Evolutionary conservation across 2,329 filamentous ascomycete genomes (phyloP), one percentile per base, ranked within the genome.

Genomic region (Diaporthe aspalathi): DNA sequence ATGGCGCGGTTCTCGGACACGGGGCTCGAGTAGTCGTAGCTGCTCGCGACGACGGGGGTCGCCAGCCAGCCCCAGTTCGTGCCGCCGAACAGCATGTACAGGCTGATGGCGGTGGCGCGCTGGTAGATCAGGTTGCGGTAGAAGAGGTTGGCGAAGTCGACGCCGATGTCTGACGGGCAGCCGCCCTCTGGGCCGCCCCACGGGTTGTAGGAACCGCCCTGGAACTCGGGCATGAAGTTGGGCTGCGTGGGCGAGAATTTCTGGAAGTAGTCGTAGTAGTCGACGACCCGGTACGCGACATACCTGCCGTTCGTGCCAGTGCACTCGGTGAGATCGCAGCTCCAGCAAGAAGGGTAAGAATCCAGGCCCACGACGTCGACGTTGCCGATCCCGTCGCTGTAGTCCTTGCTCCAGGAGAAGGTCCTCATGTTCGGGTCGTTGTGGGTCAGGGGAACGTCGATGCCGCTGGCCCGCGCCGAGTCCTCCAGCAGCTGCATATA

Each of bases 1-100:
- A 91, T 87, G 12, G 81, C 81, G 16, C 89, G 84, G 74, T 87
- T 87, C 76, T 90, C 88, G 1, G 86, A 87, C 20, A 91, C 88
- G 0, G 89, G 89, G 5, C 88, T 86, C 6, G 86, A 89, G 76
- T 91, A 91, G 76, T 91, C 90, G 74, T 91, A 91, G 40, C 87
- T 90, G 3, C 86, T 88, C 1, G 85, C 88, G 38, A 89, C 88
- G 1, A 88, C 85, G 0, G 89, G 88, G 5, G 85, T 84, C 16
- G 88, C 86, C 38, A 90, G 80, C 60, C 85, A 86, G 6, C 89
- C 89, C 89, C 88, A 91, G 73, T 88, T 90, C 0, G 90, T 91
- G 2, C 90, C 90, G 5, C 90, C 90, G 67, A 86, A 92, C 66
- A 90, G 80, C 89, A 92, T 91, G 76, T 92, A 92, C 2, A 92